phyloP scores from a whole-genome alignment of 768 basidiomycete genomes.

The Cyclocybe aegerita region DNA sequence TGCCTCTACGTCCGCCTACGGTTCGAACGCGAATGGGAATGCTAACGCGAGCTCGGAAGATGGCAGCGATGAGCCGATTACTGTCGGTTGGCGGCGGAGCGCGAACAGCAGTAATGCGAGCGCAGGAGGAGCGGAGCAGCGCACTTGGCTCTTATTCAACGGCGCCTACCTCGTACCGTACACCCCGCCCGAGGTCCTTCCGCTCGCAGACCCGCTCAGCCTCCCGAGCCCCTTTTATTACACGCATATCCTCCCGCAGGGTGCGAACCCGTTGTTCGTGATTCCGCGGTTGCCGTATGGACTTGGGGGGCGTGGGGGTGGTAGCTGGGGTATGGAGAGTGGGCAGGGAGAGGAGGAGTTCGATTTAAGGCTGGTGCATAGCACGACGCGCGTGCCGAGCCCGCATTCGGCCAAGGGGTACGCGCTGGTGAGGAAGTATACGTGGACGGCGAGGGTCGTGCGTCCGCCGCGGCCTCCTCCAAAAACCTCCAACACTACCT shows the following conservation, averaged over 20 bases:
- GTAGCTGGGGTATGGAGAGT: too few relatives aligned
- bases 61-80: conserved; percentile 19
- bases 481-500: too few relatives aligned
- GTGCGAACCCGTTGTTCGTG: conserved; percentile 34
- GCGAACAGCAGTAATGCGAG: conserved; percentile 3
- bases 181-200: conserved; percentile 53
- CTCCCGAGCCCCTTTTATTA: conserved; percentile 81
- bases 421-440: conserved; percentile 58
- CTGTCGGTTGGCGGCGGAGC: background rate
- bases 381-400: conserved; percentile 51
- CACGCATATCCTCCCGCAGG: conserved; percentile 55
- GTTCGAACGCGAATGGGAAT: too few relatives aligned
- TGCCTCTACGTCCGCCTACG: too few relatives aligned
- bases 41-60: conserved; percentile 30
- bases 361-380: conserved; percentile 47
- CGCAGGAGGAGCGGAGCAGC: conserved; percentile 4
- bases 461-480: conserved; percentile 5
- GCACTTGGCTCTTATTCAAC: conserved; percentile 75
- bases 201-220: conserved; percentile 54
- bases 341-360: conserved; percentile 35
- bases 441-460: conserved; percentile 59
- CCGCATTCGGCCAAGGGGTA: conserved; percentile 60
- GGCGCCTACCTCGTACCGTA: conserved; percentile 63
- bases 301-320: too few relatives aligned
- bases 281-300: conserved; percentile 32